Base-by-base conservation (phyloP, 345 rosid genomes). In the Raphanus raphanistrum region DNA sequence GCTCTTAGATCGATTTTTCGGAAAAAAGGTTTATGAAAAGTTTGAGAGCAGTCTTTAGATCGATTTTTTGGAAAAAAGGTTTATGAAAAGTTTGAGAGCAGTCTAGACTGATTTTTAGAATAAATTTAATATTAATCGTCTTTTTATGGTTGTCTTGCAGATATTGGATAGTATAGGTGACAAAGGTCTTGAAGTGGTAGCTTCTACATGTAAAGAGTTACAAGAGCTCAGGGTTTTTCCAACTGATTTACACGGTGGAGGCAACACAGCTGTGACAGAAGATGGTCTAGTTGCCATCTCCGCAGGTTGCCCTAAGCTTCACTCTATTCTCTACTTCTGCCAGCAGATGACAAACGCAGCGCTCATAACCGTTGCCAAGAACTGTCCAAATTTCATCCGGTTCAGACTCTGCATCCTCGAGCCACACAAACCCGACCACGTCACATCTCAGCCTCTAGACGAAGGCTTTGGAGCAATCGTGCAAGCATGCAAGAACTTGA, bases 391-490 rank as follows among this genome's bases (percentile, higher is more conserved):
- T 81, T 95, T 95, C 63, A 87, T 81, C 63, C 84, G 93, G 71
- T 95, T 95, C 84, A 84, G 99, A 73, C 79, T 95, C 79, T 87
- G 92, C 86, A 88, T 86, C 64, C 92, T 95, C 2, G 94, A 92
- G 75, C 98, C 94, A 25, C 66, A 12, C 66, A 91, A 86, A 82
- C 89, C 96, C 0, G 99, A 95, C 73, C 85, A 92, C 63, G 85
- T 76, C 63, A 95, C 97, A 62, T 55, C 32, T 73, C 88, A 81
- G 79, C 88, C 98, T 2, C 71, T 95, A 76, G 99, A 95, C 69
- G 96, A 95, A 82, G 99, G 99, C 76, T 95, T 92, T 70, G 98
- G 99, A 77, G 99, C 97, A 15, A 91, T 95, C 38, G 98, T 88
- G 43, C 92, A 81, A 61, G 86, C 98, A 6, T 92, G 90, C 86